Conservation (phyloP, 2,329 filamentous ascomycete genomes). For the Leptographium procerum region DNA sequence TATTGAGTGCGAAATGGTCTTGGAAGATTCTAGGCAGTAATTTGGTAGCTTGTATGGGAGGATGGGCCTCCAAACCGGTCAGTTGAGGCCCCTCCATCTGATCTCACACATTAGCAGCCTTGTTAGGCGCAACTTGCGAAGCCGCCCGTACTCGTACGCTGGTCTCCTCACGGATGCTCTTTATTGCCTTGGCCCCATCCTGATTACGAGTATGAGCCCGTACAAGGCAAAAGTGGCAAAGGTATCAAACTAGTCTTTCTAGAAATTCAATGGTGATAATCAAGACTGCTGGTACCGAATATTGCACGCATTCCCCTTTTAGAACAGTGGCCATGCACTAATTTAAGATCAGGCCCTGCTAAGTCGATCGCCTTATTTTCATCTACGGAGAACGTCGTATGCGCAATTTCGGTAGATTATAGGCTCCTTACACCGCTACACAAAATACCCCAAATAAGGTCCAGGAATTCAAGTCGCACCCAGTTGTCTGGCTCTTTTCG, state of each 20-base stretch:
- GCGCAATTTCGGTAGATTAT: constrained; percentile 3
- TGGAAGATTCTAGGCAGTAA: too few species aligned
- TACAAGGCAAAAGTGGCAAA: background rate
- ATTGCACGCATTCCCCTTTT: constrained; percentile 1
- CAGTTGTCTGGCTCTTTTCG: background rate
- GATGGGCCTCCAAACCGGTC: too few species aligned
- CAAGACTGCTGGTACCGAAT: background rate
- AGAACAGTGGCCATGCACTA: constrained; percentile 1
- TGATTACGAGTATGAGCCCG: background rate
- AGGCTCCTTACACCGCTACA: background rate
- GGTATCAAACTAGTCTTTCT: background rate
- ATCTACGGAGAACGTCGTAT: constrained; percentile 1
- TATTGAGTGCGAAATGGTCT: too few species aligned
- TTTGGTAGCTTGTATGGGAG: too few species aligned
- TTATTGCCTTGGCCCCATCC: background rate
- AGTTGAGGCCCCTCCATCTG: too few species aligned
- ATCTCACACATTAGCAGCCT: background rate
- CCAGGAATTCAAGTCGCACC: background rate
- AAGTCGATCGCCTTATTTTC: background rate
- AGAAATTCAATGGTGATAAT: background rate
- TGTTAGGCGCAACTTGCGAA: background rate
- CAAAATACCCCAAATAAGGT: background rate
- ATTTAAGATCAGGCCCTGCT: background rate
- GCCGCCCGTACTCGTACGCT: background rate
- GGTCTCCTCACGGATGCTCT: background rate